phyloP scores from a whole-genome alignment of 1,284 basidiomycete species.

The Cerioporus squamosus region DNA sequence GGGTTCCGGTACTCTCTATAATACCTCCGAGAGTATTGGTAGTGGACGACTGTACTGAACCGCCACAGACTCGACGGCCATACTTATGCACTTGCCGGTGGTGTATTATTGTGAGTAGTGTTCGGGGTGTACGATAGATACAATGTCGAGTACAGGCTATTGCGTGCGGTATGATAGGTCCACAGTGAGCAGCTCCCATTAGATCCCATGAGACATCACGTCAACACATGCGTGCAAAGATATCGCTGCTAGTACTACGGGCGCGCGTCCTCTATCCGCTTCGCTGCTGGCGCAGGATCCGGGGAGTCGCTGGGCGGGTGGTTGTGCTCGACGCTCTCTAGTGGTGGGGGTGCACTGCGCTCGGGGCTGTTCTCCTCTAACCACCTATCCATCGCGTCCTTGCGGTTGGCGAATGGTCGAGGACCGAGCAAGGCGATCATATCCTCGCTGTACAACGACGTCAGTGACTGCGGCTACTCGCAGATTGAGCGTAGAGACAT shows the following conservation, averaged over 20 bases:
- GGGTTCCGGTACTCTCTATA: conserved; percentile 47
- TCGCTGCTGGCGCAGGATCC: conserved; percentile 54
- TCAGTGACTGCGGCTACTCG: not conserved
- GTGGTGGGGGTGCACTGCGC: conserved; percentile 58
- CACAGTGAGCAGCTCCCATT: conserved; percentile 23
- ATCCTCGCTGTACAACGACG: conserved; percentile 61
- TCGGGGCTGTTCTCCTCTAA: conserved; percentile 74
- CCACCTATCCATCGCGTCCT: conserved; percentile 95
- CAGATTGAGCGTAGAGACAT: conserved; percentile 26
- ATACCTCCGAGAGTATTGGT: not conserved
- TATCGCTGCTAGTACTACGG: conserved; percentile 14
- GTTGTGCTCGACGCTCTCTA: conserved; percentile 45
- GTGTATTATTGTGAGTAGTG: conserved; percentile 26
- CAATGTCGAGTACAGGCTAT: conserved; percentile 25
- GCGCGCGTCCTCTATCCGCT: conserved; percentile 34
- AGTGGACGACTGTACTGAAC: not conserved
- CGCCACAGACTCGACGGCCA: not conserved
- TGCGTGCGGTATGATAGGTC: conserved; percentile 23
- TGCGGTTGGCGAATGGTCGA: conserved; percentile 78
- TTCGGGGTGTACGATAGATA: conserved; percentile 29
- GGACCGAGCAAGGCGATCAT: conserved; percentile 88
- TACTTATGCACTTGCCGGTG: not conserved
- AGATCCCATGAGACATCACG: conserved; percentile 14
- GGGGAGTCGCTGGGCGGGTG: conserved; percentile 2
- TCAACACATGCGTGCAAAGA: conserved; percentile 12